phyloP scores from a whole-genome alignment of 345 rosid genomes.

The Rhodamnia argentea region DNA sequence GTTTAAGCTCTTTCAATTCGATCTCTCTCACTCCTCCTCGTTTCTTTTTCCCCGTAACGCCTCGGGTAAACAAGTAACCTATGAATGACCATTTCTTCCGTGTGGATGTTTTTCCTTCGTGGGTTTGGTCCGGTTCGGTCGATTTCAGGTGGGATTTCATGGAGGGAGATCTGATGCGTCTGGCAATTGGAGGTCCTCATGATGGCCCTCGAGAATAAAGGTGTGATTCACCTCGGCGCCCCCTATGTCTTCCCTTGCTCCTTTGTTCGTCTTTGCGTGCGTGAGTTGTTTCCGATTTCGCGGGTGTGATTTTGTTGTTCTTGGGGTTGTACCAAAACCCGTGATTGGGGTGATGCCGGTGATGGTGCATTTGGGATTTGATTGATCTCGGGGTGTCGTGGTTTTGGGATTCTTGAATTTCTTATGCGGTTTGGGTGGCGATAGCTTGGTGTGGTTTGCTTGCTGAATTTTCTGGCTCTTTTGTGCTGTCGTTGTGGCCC shows the following conservation, averaged over 20 bases:
- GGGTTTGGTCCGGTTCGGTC: neutral
- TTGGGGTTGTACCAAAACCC: neutral
- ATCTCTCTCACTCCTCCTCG: neutral
- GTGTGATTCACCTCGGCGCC: constrained; percentile 4
- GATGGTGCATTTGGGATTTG: neutral
- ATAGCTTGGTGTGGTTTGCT: neutral
- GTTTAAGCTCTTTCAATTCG: neutral
- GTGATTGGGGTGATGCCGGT: neutral
- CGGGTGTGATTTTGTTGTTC: neutral
- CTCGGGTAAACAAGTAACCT: neutral
- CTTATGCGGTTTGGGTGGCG: neutral
- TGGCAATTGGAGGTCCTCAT: constrained; percentile 41
- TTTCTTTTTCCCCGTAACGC: neutral
- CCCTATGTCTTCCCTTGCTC: neutral
- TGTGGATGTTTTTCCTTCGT: neutral
- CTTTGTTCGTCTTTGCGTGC: neutral
- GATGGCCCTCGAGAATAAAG: constrained; percentile 61
- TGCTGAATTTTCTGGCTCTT: neutral
- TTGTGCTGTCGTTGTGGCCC: neutral
- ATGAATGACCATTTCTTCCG: neutral
- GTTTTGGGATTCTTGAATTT: neutral
- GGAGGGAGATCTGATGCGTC: constrained; percentile 61
- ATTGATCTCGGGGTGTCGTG: neutral
- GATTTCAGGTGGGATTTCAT: constrained; percentile 22
- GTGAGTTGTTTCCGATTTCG: neutral